These are phyloP conservation scores for Scheffersomyces stipitis DNA, from an alignment of 805 yeast genomes.

Conservation along the genomic window DNA sequence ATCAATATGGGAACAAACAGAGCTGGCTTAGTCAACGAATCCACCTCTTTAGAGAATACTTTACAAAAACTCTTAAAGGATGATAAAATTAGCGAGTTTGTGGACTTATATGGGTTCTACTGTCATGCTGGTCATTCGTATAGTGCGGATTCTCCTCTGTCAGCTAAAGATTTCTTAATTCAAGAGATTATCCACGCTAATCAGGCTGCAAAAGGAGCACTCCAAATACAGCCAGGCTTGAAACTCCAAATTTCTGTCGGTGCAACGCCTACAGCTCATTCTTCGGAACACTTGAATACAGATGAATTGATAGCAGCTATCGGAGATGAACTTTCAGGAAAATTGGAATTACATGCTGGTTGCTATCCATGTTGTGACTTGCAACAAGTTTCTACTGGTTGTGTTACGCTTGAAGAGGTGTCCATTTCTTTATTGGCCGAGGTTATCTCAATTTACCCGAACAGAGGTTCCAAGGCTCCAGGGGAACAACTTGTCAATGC, in stretches of 20 bases:
- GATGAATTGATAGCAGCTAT: conserved; percentile 17
- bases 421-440: conserved; percentile 20
- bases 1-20: conserved; percentile 70
- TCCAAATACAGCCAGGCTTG: conserved; percentile 31
- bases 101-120: conserved; percentile 65
- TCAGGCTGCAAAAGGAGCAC: conserved; percentile 47
- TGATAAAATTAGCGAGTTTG: conserved; percentile 22
- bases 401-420: conserved; percentile 23
- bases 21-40: conserved; percentile 52
- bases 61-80: conserved; percentile 28
- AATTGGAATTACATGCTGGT: conserved; percentile 75
- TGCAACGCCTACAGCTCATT: conserved; percentile 79
- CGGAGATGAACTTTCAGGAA: conserved; percentile 31
- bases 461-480: conserved; percentile 48
- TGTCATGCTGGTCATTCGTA: conserved; percentile 83
- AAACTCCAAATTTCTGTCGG: conserved; percentile 65
- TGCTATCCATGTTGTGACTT: conserved; percentile 72
- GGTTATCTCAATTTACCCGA: conserved; percentile 52
- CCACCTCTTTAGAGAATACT: conserved; percentile 34
- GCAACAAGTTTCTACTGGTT: conserved; percentile 73
- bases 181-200: conserved; percentile 60
- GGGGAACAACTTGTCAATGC: conserved; percentile 70
- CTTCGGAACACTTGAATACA: conserved; percentile 35
- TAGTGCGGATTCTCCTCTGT: conserved; percentile 40
- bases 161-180: conserved; percentile 48